Percentiles rank a stretch among this genome's conserved stretches.
These are phyloP conservation scores for Euphorbia schlechtendalii DNA, from an alignment of 441 rosid genomes.

Conservation along the genomic window DNA sequence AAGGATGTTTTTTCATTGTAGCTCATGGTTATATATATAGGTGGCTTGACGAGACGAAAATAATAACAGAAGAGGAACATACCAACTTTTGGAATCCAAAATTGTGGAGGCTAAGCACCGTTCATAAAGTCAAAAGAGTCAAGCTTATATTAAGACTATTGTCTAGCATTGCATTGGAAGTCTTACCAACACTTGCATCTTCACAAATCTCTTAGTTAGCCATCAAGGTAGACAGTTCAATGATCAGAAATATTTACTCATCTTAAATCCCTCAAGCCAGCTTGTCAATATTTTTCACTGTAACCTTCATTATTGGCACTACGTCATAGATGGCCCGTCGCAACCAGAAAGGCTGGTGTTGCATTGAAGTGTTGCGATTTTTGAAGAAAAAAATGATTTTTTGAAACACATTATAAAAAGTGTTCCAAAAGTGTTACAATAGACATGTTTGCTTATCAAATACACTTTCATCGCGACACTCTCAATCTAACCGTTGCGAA, in stretches of 20 bases:
- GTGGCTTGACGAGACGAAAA: conserved; percentile 53
- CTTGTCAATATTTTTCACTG: conserved; percentile 34
- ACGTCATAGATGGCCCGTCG: no score
- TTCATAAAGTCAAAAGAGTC: conserved; percentile 54
- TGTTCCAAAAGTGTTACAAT: no score
- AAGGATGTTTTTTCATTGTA: no score
- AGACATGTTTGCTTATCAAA: no score
- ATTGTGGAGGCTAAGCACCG: conserved; percentile 45
- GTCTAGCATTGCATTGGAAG: conserved; percentile 47
- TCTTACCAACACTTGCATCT: conserved; percentile 34
- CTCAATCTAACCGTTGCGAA: no score
- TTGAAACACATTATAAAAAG: no score
- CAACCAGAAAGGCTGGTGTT: no score
- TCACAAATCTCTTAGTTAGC: conserved; percentile 45
- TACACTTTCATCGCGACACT: no score
- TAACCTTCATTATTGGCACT: conserved; percentile 37
- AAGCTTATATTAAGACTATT: conserved; percentile 45
- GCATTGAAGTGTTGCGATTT: no score
- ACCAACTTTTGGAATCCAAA: conserved; percentile 20
- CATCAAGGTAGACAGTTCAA: conserved; percentile 43
- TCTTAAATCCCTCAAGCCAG: conserved; percentile 54
- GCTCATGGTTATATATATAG: conserved; percentile 15
- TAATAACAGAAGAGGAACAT: conserved; percentile 30
- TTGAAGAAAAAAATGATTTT: no score
- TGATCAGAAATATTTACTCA: conserved; percentile 46